Evolutionary conservation across 2,329 filamentous ascomycete genomes (phyloP), one percentile per base, ranked within the genome.

Genomic region (Penicillium sp.): DNA sequence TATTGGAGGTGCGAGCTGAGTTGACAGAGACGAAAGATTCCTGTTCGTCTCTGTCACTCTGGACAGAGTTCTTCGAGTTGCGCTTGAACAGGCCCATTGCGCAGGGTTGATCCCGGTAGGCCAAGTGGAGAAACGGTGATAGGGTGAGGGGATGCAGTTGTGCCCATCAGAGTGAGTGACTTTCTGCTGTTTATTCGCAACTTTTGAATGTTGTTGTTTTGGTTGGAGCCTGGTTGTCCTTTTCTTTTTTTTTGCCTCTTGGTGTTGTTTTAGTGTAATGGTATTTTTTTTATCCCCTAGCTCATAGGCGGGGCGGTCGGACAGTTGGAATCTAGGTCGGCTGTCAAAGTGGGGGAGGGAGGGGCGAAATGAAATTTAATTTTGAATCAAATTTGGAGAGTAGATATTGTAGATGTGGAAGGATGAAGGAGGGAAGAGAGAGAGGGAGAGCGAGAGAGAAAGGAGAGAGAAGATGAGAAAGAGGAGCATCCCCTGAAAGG

Each of bases 61-160:
- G 68, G 33, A 67, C 68, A 16, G 71, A 72, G 50, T 67, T 67
- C 52, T 72, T 75, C n/a, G 73, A 72, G 59, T 78, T 79, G 64
- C 75, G 75, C 66, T 74, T 77, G 66, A 79, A 79, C 52, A 79
- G 65, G 56, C 75, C 75, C 76, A 78, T 78, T 61, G 53, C 55
- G 61, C 56, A 31, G 54, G 45, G 18, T 56, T 52, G 49, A 24
- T 43, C 28, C 24, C 42, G 23, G 28, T 24, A 21, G 16, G 24
- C 21, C 16, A 37, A 42, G 42, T 23, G 49, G 47, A 46, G 37
- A 42, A 46, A 45, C n/a, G 39, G 28, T 50, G 37, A 21, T 37
- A 42, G 36, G 31, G 43, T 51, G 28, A 37, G 51, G 26, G 18
- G 23, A 42, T 26, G 39, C 31, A 47, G 14, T 49, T 53, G 29